Conservation (phyloP, 345 rosid species). For the Toxicodendron radicans region DNA sequence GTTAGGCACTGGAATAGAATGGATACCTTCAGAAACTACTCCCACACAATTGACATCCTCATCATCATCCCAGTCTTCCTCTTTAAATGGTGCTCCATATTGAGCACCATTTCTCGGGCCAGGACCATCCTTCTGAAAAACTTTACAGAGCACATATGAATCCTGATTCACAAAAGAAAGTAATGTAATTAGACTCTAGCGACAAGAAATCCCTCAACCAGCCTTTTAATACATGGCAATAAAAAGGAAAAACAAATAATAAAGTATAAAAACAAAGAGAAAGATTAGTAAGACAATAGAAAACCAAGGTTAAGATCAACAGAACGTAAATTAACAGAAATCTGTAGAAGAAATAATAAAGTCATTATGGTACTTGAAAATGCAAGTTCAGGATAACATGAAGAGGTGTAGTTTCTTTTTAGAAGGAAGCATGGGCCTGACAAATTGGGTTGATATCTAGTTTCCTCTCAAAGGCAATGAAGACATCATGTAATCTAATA, state of each 20-base stretch:
- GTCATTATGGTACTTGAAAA: neutral
- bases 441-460: neutral
- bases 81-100: conserved; percentile 73
- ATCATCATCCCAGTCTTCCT: conserved; percentile 72
- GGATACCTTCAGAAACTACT: conserved; percentile 16
- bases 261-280: too few relatives aligned
- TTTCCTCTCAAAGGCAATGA: neutral
- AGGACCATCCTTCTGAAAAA: conserved; percentile 65
- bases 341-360: neutral
- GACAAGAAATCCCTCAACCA: neutral
- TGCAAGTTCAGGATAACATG: neutral
- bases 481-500: neutral
- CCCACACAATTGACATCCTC: conserved; percentile 24
- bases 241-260: neutral
- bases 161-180: conserved; percentile 45
- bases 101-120: conserved; percentile 78
- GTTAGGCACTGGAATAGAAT: conserved; percentile 7
- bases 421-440: neutral
- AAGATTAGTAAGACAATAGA: neutral
- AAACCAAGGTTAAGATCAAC: neutral
- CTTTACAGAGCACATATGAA: conserved; percentile 49
- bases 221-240: neutral
- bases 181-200: neutral
- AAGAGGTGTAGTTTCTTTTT: too few relatives aligned
- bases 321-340: neutral